These are phyloP conservation scores for Dactylellina leptospora DNA, from an alignment of 2,329 filamentous ascomycete genomes.

Conservation along the genomic window DNA sequence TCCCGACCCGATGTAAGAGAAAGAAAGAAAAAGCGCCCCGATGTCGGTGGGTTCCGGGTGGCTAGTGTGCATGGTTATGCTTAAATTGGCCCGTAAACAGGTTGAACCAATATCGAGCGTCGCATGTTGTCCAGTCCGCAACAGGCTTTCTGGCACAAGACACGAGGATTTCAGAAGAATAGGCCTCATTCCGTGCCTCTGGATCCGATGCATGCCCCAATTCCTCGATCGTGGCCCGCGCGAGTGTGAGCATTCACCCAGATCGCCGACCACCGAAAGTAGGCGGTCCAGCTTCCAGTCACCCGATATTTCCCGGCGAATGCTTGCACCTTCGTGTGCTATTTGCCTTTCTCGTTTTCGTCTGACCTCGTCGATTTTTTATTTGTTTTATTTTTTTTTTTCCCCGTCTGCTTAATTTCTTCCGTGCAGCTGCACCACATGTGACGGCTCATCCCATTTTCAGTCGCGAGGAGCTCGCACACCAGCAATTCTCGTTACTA, in stretches of 20 bases:
- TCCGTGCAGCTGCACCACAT: slow-evolving; percentile 32
- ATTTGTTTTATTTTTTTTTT: neutral
- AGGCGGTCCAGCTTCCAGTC: slow-evolving; percentile 35
- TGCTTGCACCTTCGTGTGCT: slow-evolving; percentile 30
- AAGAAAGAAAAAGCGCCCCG: slow-evolving; percentile 12
- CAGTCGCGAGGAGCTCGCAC: slow-evolving; percentile 37
- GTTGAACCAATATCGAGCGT: no score
- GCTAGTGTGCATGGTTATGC: neutral
- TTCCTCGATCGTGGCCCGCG: slow-evolving; percentile 26
- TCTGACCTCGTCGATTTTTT: slow-evolving; percentile 2
- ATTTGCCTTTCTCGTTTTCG: slow-evolving; percentile 28
- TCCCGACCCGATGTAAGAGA: neutral
- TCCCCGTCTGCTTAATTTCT: slow-evolving; percentile 7
- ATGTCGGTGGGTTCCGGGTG: slow-evolving; percentile 52
- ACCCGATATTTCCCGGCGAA: slow-evolving; percentile 52
- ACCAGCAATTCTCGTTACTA: neutral
- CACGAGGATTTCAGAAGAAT: neutral
- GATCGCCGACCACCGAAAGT: slow-evolving; percentile 52
- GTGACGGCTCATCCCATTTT: slow-evolving; percentile 51
- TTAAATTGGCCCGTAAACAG: no score
- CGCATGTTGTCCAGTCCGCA: neutral
- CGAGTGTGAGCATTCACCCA: slow-evolving; percentile 18
- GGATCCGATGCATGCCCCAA: slow-evolving; percentile 44
- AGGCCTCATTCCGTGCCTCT: slow-evolving; percentile 15
- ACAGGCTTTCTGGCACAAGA: slow-evolving; percentile 19